Evolutionary conservation across 2,329 filamentous ascomycete species (phyloP), one percentile per base, ranked within the genome.

Genomic region (Pyrenochaeta sp.): DNA sequence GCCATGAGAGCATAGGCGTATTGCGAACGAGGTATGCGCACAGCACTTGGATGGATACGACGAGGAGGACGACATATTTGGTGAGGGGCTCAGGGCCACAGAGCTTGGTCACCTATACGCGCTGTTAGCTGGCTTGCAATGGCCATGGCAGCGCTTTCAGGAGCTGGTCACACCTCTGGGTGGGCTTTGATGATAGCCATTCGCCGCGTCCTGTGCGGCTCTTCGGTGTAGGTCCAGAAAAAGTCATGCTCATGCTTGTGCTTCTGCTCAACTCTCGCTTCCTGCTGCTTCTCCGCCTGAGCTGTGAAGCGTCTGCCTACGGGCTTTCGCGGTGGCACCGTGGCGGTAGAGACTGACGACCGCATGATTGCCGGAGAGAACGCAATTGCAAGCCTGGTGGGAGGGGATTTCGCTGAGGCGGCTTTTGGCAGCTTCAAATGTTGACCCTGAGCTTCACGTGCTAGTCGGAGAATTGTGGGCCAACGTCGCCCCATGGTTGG

Each of bases 201-300:
- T 56, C 95, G 87, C 68, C 95, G 85, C 32, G 94, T 95, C 68
- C 93, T 88, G 80, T 99, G 95, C 61, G 95, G 95, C 80, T 99
- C 95, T 78, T 99, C 95, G 9, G 95, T 97, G 77, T 99, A 98
- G 40, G 95, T 97, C 95, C 96, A 98, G 82, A 96, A 97, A 84
- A 98, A 98, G 77, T 89, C 85, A 62, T 79, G 65, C 43, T 77
- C 73, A 39, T 71, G 73, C 36, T 71, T 59, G 25, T 56, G 36
- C 36, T 39, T 13, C 15, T 39, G 36, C 13, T 39, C 32, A 12
- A 13, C 57, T 40, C 46, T 45, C n/a, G 56, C 50, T 25, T 55
- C 51, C 46, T 60, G 56, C 32, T 61, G 43, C 52, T 67, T 42
- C 47, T 64, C 66, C 5, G 64, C 63, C 49, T 65, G 67, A 36